Base-by-base conservation (phyloP, 2,329 filamentous ascomycete genomes). In the Septoria petroselini region DNA sequence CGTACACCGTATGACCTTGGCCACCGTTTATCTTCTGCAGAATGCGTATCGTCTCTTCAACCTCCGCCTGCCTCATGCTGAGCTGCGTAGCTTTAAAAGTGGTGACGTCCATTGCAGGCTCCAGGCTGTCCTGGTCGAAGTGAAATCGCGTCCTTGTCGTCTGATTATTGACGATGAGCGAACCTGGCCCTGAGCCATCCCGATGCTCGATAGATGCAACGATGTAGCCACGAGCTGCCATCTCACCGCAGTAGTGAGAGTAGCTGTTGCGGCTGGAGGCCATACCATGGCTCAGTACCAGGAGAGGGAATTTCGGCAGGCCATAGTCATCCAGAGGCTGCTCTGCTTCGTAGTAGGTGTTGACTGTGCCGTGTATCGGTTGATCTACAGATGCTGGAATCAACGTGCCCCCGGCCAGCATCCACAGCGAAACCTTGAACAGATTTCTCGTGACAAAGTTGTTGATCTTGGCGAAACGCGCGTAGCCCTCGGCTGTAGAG, bases 241-340 rank as follows among this genome's bases (percentile, higher is more conserved):
- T 66, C 48, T 73, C 72, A 9, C 70, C 72, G 12, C 72, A 68
- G 52, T 71, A 74, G 41, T 74, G 70, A 14, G 72, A 71, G 57
- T 76, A 76, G 55, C 65, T 68, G 38, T 72, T 74, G 27, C 70
- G 67, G 58, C 69, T 68, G 2, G 70, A 69, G 3, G 72, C 72
- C 70, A 73, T 73, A 4, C 73, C 73, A 55, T 76, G 73, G 3
- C 69, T 72, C 53, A 76, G 74, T 4, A 76, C 67, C 9, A 75
- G 66, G 37, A 72, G 67, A 0, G 73, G 72, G 21, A 74, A 66
- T 12, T 53, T 57, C 1, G 63, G 63, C 7, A 65, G 52, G 8
- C 62, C 62, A 42, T 64, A 62, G 21, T 62, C 58, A 40, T 68
- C 66, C 19, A 54, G 23, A 6, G 58, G 61, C n/a, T 60, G 54